phyloP scores from a whole-genome alignment of 2,329 filamentous ascomycete species.

The Epicoccum sorghinum region DNA sequence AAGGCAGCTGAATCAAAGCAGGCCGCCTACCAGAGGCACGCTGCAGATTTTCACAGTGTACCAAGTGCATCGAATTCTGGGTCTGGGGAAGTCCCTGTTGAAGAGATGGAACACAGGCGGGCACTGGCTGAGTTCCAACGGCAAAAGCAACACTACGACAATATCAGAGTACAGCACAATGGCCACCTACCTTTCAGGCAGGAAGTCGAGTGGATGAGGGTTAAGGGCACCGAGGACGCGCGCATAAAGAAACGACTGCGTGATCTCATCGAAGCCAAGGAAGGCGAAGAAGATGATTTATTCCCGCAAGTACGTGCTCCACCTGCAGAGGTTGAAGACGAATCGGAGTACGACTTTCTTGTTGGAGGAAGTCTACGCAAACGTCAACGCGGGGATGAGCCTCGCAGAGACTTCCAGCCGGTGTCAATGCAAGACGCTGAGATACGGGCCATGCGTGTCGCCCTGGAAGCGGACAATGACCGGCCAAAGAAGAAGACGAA shows the following conservation, averaged over 20 bases:
- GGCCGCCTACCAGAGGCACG: not conserved
- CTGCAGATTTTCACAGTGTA: no score
- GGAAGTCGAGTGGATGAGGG: slow-evolving; percentile 39
- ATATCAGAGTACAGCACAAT: slow-evolving; percentile 18
- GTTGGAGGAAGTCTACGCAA: slow-evolving; percentile 19
- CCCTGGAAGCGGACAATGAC: slow-evolving; percentile 32
- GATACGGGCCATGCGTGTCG: slow-evolving; percentile 36
- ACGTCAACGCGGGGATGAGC: slow-evolving; percentile 19
- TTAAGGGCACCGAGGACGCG: slow-evolving; percentile 27
- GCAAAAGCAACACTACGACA: slow-evolving; percentile 30
- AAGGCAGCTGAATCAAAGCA: slow-evolving; percentile 10
- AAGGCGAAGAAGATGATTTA: slow-evolving; percentile 16
- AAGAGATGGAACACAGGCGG: slow-evolving; percentile 16
- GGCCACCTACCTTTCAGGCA: slow-evolving; percentile 30
- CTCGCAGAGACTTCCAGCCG: slow-evolving; percentile 17
- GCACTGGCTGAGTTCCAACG: slow-evolving; percentile 24
- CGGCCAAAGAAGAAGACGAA: slow-evolving; percentile 33
- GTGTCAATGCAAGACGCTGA: slow-evolving; percentile 37
- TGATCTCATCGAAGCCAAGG: slow-evolving; percentile 17
- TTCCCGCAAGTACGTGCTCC: slow-evolving; percentile 15
- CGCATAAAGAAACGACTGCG: slow-evolving; percentile 24
- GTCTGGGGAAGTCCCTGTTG: not conserved
- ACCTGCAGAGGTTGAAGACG: slow-evolving; percentile 11
- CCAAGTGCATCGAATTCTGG: no score
- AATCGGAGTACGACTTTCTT: slow-evolving; percentile 11